Conservation (phyloP, 2,329 filamentous ascomycete genomes). For the Beauveria sp. region DNA sequence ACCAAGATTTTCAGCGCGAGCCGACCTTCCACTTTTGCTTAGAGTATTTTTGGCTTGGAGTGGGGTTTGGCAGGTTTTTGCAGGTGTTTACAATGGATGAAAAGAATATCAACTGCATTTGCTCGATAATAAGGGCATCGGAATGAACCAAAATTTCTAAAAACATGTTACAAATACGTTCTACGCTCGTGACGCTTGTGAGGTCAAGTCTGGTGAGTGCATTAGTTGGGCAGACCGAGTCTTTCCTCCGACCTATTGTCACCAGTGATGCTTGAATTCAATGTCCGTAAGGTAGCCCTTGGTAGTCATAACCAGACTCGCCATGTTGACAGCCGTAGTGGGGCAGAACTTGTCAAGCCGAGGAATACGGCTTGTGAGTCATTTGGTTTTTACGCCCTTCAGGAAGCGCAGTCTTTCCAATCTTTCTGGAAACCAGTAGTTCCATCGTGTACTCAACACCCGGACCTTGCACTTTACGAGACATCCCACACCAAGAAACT, state of each 20-base stretch:
- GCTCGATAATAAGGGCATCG: constrained; percentile 42
- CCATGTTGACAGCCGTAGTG: not conserved
- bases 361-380: not conserved
- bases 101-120: constrained; percentile 53
- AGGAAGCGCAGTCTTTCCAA: not conserved
- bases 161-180: constrained; percentile 1
- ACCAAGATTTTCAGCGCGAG: constrained; percentile 90
- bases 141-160: constrained; percentile 31
- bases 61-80: constrained; percentile 47
- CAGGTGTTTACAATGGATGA: constrained; percentile 55
- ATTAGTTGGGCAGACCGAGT: not conserved
- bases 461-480: not conserved
- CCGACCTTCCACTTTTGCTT: constrained; percentile 97
- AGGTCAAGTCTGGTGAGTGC: not conserved
- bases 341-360: not conserved
- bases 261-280: not conserved
- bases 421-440: not conserved
- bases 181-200: not conserved
- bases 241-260: no score
- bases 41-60: constrained; percentile 51
- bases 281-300: not conserved
- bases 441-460: not conserved
- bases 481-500: not conserved
- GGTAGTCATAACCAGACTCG: not conserved
- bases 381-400: not conserved